Base-by-base conservation (phyloP, 75 land plant genomes). In the Ceratopteris richardii region DNA sequence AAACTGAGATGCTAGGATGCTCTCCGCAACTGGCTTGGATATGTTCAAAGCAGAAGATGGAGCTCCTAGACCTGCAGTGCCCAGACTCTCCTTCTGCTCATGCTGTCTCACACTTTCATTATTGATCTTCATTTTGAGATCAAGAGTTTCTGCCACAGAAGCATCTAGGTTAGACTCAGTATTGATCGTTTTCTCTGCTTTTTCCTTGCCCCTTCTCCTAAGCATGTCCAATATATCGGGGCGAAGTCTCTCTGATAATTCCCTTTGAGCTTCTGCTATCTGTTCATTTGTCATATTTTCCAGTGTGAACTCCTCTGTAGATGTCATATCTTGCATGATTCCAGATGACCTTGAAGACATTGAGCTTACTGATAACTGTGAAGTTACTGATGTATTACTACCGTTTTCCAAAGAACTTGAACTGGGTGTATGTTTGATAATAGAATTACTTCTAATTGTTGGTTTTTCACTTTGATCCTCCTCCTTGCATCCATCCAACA, bases 241-340 rank as follows among this genome's bases (percentile, higher is more conserved):
- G 16, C 66, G 58, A 69, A 94, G 26, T 58, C 77, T 83, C 57
- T 66, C 75, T 77, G 70, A 59, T 44, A 94, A 72, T 54, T 89
- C 98, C 29, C 61, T 56, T 41, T 77, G 91, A 57, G 87, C 88
- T 69, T 89, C 83, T 20, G 79, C 77, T 51, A 94, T 83, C 72
- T 90, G 89, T 17, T 77, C 85, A 29, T 70, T 51, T 30, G 96
- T 78, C 98, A 89, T 94, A 27, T 65, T 29, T 12, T 72, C 42
- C 42, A 94, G 52, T 9, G 54, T 41, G 6, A 82, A 78, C 33
- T 64, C 68, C 57, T 81, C 89, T 58, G 81, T 87, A 29, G 72
- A 73, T 73, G 81, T 80, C 59, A 82, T 85, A 29, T 88, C 76
- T 50, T 64, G 29, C 41, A 14, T 31, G n/a, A 18, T 21, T 22